Conservation (phyloP, 2,329 filamentous ascomycete genomes). For the Pseudogymnoascus pannorum region DNA sequence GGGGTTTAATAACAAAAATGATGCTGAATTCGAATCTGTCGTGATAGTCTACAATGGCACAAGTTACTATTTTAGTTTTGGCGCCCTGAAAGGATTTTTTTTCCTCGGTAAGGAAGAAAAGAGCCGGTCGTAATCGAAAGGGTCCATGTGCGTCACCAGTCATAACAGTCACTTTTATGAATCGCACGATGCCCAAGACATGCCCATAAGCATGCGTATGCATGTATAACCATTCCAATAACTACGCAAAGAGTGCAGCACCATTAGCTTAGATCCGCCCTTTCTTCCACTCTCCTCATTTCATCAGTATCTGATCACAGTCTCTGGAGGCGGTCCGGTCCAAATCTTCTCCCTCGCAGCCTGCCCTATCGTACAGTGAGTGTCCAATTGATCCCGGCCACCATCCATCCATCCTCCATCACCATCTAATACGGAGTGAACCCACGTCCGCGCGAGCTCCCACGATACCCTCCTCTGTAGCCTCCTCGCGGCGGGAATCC, state of each 20-base stretch:
- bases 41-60: neutral
- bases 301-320: neutral
- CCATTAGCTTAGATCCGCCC: neutral
- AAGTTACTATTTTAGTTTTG: neutral
- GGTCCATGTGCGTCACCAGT: conserved; percentile 5
- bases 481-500: conserved; percentile 45
- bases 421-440: conserved; percentile 53
- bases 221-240: neutral
- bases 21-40: neutral
- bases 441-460: conserved; percentile 49
- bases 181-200: neutral
- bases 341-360: conserved; percentile 1
- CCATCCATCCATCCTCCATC: neutral
- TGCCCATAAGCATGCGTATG: neutral
- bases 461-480: conserved; percentile 53
- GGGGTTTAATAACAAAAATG: too few species aligned
- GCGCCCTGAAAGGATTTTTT: neutral
- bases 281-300: neutral
- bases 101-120: neutral
- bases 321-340: neutral
- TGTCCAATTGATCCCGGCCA: neutral
- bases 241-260: neutral
- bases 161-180: neutral
- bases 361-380: conserved; percentile 12
- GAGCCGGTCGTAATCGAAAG: neutral